A percentile compares a stretch with the other conserved stretches of the same genome.
Evolutionary conservation across 257 asterid genomes (phyloP).

Genomic region (Solanum rostratum): DNA sequence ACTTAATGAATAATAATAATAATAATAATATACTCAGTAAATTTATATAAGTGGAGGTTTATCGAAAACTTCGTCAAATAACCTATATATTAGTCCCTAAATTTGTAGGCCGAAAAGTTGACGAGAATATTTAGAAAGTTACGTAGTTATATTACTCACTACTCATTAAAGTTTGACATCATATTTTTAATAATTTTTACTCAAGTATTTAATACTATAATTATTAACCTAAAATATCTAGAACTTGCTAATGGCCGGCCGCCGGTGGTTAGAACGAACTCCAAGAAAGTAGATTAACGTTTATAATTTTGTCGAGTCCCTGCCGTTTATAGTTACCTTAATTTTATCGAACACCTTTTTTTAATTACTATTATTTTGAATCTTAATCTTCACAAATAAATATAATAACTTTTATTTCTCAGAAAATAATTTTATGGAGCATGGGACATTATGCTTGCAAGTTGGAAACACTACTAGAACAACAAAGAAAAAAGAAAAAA

Average conservation of each 20-base stretch:
- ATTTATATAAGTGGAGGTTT: no score
- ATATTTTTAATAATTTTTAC: not conserved
- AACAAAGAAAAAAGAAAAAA: not conserved
- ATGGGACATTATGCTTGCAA: not conserved
- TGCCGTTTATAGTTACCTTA: not conserved
- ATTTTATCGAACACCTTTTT: not conserved
- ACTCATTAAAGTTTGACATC: no score
- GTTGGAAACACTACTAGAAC: not conserved
- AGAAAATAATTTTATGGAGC: not conserved
- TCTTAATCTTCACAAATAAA: not conserved
- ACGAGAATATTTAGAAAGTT: not conserved
- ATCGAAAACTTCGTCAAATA: not conserved
- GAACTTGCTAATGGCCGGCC: not conserved
- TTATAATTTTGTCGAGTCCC: not conserved
- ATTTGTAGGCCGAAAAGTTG: not conserved
- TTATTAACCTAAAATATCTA: not conserved
- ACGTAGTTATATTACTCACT: no score
- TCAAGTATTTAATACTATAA: not conserved
- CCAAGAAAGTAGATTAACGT: not conserved
- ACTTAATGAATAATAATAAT: no score
- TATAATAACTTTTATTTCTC: not conserved
- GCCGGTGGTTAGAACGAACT: not conserved
- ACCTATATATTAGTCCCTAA: not conserved
- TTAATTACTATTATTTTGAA: not conserved
- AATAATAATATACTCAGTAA: no score